Evolutionary conservation across 768 basidiomycete species (phyloP).

Genomic region (Tricholoma terreum): DNA sequence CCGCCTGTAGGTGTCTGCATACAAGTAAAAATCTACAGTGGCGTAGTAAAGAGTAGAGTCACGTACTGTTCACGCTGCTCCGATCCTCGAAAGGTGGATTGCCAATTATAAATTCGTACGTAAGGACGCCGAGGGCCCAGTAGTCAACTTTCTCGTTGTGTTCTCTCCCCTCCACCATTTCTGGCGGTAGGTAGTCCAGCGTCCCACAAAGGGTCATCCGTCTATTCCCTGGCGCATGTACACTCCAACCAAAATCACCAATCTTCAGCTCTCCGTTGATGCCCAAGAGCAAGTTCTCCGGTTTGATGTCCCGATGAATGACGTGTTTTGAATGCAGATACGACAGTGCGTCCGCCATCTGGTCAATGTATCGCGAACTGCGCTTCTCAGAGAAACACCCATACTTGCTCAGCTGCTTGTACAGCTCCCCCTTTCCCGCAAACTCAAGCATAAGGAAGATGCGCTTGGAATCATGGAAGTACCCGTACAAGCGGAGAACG

Average conservation of each 20-base stretch:
- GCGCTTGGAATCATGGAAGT: slow-evolving; percentile 97
- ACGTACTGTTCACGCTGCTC: slow-evolving; percentile 68
- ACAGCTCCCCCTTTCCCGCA: slow-evolving; percentile 94
- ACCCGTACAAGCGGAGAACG: slow-evolving; percentile 91
- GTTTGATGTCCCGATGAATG: slow-evolving; percentile 99
- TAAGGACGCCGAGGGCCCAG: slow-evolving; percentile 96
- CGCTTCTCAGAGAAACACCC: slow-evolving; percentile 88
- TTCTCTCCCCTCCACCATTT: slow-evolving; percentile 94
- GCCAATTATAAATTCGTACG: slow-evolving; percentile 91
- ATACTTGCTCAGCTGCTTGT: slow-evolving; percentile 88
- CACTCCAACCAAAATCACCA: slow-evolving; percentile 98
- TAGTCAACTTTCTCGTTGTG: slow-evolving; percentile 90
- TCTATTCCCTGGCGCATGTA: slow-evolving; percentile 90
- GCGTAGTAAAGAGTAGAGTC: not conserved
- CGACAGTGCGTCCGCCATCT: slow-evolving; percentile 93
- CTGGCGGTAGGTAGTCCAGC: slow-evolving; percentile 93
- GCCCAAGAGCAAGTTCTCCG: slow-evolving; percentile 92
- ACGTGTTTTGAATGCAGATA: slow-evolving; percentile 96
- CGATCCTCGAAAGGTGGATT: slow-evolving; percentile 81
- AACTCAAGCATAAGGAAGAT: slow-evolving; percentile 99
- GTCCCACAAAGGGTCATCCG: slow-evolving; percentile 93
- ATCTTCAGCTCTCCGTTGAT: slow-evolving; percentile 98
- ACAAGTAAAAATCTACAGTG: not conserved
- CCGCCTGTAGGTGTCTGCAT: slow-evolving; percentile 82
- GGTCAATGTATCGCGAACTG: slow-evolving; percentile 88